Percentiles rank a stretch among this genome's conserved stretches.
Conservation (phyloP, 177 flowering plant species). For the Vitis hybrid region DNA sequence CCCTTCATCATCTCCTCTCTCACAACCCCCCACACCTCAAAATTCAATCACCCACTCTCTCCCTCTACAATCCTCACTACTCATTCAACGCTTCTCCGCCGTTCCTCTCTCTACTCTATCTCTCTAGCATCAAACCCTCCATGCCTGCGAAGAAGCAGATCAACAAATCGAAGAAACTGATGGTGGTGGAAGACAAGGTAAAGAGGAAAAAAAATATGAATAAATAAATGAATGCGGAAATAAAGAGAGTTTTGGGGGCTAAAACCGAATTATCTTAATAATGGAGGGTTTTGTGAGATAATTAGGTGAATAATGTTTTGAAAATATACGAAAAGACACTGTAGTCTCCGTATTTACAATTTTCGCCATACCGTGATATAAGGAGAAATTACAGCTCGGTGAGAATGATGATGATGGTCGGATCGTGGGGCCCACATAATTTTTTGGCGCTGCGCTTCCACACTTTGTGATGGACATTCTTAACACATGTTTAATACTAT, state of each 20-base stretch:
- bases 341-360: background rate
- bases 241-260: background rate
- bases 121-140: constrained; percentile 28
- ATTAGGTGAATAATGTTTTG: too few relatives aligned
- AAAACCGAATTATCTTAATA: background rate
- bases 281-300: too few relatives aligned
- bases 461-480: constrained; percentile 31
- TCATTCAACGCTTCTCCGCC: background rate
- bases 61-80: background rate
- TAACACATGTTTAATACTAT: constrained; percentile 23
- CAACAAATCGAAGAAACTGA: constrained; percentile 51
- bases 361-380: background rate
- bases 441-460: constrained; percentile 22
- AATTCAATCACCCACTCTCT: constrained; percentile 6
- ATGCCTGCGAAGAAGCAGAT: constrained; percentile 39
- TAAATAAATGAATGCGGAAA: constrained; percentile 10
- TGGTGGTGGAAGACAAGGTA: constrained; percentile 34
- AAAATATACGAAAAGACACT: too few relatives aligned
- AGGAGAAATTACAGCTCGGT: background rate
- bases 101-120: constrained; percentile 15
- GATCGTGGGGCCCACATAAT: constrained; percentile 22
- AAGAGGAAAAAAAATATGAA: constrained; percentile 18
- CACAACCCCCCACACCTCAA: constrained; percentile 21
- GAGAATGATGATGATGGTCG: constrained; percentile 24
- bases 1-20: constrained; percentile 10